Base-by-base conservation (phyloP, 495 filamentous ascomycete genomes). In the Jackrogersella multiformis region DNA sequence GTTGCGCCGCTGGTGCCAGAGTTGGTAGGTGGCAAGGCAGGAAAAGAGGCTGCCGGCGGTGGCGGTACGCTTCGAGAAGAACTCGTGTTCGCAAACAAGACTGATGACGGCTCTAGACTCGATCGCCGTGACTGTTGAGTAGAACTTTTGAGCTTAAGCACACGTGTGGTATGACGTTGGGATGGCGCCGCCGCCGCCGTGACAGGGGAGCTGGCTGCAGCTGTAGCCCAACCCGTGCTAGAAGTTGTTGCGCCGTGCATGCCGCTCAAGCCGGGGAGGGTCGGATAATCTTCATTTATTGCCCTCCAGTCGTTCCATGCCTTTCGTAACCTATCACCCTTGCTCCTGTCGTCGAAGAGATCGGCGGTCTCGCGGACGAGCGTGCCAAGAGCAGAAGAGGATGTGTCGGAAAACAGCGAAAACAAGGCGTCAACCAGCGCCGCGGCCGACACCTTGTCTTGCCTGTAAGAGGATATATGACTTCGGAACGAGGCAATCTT, bases 231-330 rank as follows among this genome's bases (percentile, higher is more conserved):
- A 9, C 82, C 83, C 26, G 76, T 79, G 18, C 72, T 78, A 0
- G 83, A 73, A 0, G 79, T 81, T 0, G 80, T 81, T 5, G 76
- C 78, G 9, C 81, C 79, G 34, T 74, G 81, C 77, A 87, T 80
- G 48, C 89, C 89, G 46, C 86, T 82, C 1, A 91, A 81, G 0
- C 88, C 87, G 2, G 94, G 94, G 0, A 99, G 84, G 0, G 92
- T 90, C 0, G 95, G 95, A 71, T 97, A 99, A 77, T 99, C 94
- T 77, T 97, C 95, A 68, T 97, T 94, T 71, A 94, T 92, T 8
- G 92, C 93, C 12, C 90, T 92, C 92, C 95, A 96, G 77, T 97
- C 91, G 63, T 90, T 91, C 94, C 93, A 98, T 4, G 93, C 88
- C 66, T 87, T 90, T 2, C 91, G 85, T 1, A 99, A 83, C 2